Conservation (phyloP, 2,329 filamentous ascomycete species). For the Epichloe amarillans region DNA sequence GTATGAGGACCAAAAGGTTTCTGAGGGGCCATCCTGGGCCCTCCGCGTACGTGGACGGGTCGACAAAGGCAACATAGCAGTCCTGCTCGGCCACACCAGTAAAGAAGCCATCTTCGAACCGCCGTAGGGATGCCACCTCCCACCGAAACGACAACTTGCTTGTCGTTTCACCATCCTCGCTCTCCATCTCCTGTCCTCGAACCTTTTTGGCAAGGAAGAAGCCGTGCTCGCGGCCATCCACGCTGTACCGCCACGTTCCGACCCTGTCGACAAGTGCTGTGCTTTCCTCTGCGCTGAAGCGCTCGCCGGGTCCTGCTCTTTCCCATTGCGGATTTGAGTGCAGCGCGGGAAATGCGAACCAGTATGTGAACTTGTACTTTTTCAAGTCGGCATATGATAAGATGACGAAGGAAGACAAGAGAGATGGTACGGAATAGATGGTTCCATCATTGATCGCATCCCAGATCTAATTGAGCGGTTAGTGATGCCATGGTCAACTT, state of each 20-base stretch:
- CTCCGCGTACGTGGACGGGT: conserved; percentile 79
- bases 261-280: conserved; percentile 68
- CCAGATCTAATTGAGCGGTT: conserved; percentile 55
- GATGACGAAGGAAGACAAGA: conserved; percentile 77
- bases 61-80: conserved; percentile 73
- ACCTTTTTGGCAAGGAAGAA: conserved; percentile 90
- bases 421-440: conserved; percentile 86
- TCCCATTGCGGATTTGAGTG: conserved; percentile 82
- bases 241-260: conserved; percentile 74
- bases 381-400: conserved; percentile 93
- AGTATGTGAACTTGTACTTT: conserved; percentile 96
- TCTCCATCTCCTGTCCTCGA: conserved; percentile 28
- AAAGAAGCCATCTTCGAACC: conserved; percentile 84
- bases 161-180: conserved; percentile 33
- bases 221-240: conserved; percentile 74
- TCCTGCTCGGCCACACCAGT: conserved; percentile 56
- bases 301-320: conserved; percentile 38
- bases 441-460: conserved; percentile 93
- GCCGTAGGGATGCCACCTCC: conserved; percentile 61
- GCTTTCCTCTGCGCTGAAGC: conserved; percentile 56
- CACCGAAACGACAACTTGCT: conserved; percentile 53
- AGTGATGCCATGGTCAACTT: neutral
- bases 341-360: conserved; percentile 90
- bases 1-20: conserved; percentile 74
- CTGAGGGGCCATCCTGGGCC: conserved; percentile 88